Base-by-base conservation (phyloP, 345 rosid genomes). In the Hevea brasiliensis region DNA sequence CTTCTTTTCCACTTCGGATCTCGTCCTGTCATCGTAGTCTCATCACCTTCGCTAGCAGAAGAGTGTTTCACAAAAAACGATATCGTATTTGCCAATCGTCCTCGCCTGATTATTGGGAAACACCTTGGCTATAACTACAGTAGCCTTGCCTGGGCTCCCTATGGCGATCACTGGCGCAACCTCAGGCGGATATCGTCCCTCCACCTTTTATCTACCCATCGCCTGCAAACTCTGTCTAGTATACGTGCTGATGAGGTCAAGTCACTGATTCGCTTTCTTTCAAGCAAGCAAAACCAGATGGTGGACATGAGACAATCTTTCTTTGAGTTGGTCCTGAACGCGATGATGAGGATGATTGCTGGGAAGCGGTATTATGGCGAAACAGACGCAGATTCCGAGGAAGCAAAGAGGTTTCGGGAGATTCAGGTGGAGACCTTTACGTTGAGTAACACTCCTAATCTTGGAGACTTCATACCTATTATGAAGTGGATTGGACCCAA, bases 61-160 rank as follows among this genome's bases (percentile, higher is more conserved):
- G 84, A 83, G 26, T 83, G 86, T 47, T 71, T 80, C 29, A 72
- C 80, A 26, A 80, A 74, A 58, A 83, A 83, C 61, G 86, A 80
- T 37, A 54, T 77, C 32, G 44, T 73, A 17, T 75, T 83, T 14
- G 86, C 84, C 8, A 77, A 77, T 76, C 82, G 81, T 44, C 86
- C 83, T 27, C 67, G 41, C 0, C 20, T 77, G 11, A 73, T 83
- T 2, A 64, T 74, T 8, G 74, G 78, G 10, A 77, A 83, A 58
- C 71, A 83, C 68, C 9, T 80, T 3, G 81, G 77, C 13, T 72
- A 65, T 66, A 70, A 77, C 70, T 48, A 9, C 68, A 68, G 79
- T 8, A 62, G 42, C 56, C 58, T 80, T 15, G 12, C 3, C 5
- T 81, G 82, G 85, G 78, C 83, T 1, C n/a, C 85, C 4, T 74